These are phyloP conservation scores for Teratosphaeria pseudoeucalypti DNA, from an alignment of 2,329 filamentous ascomycete genomes.

Conservation along the genomic window DNA sequence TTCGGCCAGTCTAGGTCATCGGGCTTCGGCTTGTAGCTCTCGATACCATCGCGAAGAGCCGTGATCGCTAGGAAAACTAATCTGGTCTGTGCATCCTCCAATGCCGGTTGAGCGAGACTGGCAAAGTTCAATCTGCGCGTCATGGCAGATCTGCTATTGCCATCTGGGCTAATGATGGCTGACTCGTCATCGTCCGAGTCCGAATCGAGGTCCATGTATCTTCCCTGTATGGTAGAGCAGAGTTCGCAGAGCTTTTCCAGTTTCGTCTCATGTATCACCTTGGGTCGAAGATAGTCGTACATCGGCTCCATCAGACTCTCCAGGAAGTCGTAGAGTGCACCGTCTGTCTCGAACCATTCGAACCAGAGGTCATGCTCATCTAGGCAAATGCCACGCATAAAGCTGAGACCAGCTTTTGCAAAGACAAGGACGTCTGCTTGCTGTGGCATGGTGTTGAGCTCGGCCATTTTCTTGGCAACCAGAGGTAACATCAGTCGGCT, in stretches of 20 bases:
- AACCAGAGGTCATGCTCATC: constrained; percentile 59
- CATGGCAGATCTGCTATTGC: constrained; percentile 7
- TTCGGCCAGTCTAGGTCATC: constrained; percentile 57
- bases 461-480: constrained; percentile 50
- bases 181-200: constrained; percentile 39
- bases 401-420: constrained; percentile 54
- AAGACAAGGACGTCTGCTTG: constrained; percentile 56
- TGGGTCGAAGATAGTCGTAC: constrained; percentile 54
- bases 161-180: constrained; percentile 9
- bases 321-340: constrained; percentile 54
- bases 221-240: constrained; percentile 54
- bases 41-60: constrained; percentile 55
- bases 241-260: constrained; percentile 57
- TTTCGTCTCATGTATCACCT: constrained; percentile 57
- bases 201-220: constrained; percentile 48
- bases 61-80: constrained; percentile 56
- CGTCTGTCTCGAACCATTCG: constrained; percentile 56
- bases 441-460: constrained; percentile 48
- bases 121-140: constrained; percentile 47
- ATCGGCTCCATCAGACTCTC: constrained; percentile 58
- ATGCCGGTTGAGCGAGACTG: constrained; percentile 49
- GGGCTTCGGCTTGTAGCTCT: constrained; percentile 53
- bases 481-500: constrained; percentile 51
- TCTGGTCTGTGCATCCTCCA: constrained; percentile 58
- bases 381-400: constrained; percentile 53